A percentile compares a stretch with the other conserved stretches of the same genome.
Conservation (phyloP, 2,329 filamentous ascomycete genomes). For the Alternaria rosae region DNA sequence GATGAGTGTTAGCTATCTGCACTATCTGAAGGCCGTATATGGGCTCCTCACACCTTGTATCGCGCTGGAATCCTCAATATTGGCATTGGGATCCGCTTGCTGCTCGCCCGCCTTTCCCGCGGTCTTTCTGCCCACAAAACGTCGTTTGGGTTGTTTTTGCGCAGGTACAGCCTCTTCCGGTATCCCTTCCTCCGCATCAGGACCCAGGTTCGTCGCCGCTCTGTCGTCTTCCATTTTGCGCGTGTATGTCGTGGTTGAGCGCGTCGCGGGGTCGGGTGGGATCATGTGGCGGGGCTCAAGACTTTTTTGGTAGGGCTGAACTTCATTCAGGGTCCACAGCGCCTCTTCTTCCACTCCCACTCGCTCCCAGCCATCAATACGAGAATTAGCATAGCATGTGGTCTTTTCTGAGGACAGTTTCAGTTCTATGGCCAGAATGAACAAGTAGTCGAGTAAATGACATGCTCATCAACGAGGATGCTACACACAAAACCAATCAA, state of each 20-base stretch:
- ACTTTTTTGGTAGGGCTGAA: conserved; percentile 27
- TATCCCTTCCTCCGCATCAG: conserved; percentile 71
- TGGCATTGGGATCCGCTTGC: conserved; percentile 48
- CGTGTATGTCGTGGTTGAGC: conserved; percentile 19
- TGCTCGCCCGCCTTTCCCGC: conserved; percentile 65
- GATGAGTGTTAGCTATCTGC: conserved; percentile 13
- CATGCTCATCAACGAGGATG: not conserved
- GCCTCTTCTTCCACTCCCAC: not conserved
- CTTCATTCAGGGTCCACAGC: not conserved
- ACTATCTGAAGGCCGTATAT: not conserved
- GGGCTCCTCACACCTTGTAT: conserved; percentile 68
- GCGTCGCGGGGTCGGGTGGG: conserved; percentile 13
- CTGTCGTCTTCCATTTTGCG: conserved; percentile 77
- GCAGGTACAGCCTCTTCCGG: conserved; percentile 57
- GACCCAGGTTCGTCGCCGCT: conserved; percentile 72
- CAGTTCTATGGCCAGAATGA: no score
- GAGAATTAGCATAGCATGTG: no score
- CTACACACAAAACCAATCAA: not conserved
- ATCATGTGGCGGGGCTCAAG: conserved; percentile 19
- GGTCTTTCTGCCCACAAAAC: conserved; percentile 86
- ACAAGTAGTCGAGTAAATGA: no score
- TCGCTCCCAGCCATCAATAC: not conserved
- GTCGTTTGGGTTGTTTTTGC: conserved; percentile 81
- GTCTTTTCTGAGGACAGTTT: no score
- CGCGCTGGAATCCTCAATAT: conserved; percentile 68